Evolutionary conservation across 495 filamentous ascomycete species (phyloP).

Genomic region (Tuber brumale): DNA sequence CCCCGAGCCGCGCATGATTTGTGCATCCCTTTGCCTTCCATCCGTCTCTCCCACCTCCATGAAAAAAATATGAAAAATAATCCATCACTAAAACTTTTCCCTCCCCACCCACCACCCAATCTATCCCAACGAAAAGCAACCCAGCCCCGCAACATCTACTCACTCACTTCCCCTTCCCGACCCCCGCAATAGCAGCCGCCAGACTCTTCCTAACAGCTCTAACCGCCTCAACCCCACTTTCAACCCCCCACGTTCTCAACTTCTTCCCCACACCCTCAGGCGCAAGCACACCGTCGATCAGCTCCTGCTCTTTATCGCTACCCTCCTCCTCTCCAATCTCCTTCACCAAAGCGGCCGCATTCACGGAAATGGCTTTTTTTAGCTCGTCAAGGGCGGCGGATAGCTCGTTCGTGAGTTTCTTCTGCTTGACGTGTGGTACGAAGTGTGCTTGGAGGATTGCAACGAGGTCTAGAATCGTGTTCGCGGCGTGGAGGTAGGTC

Average conservation of each 20-base stretch:
- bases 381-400: constrained; percentile 20
- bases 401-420: constrained; percentile 6
- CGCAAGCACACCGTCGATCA: constrained; percentile 33
- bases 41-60: background rate
- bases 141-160: constrained; percentile 5
- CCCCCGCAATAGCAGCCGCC: constrained; percentile 15
- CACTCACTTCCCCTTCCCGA: constrained; percentile 17
- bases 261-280: constrained; percentile 34
- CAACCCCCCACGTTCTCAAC: constrained; percentile 32
- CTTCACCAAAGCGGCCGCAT: constrained; percentile 12
- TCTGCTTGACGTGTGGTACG: constrained; percentile 1
- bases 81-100: background rate
- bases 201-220: constrained; percentile 22
- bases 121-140: background rate
- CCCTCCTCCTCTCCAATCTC: constrained; percentile 26
- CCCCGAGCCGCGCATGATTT: background rate
- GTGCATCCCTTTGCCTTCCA: background rate
- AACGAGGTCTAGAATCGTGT: constrained; percentile 23
- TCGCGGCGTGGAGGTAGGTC: constrained; percentile 21
- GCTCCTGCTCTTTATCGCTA: constrained; percentile 31
- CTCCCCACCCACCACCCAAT: background rate
- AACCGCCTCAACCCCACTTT: constrained; percentile 33
- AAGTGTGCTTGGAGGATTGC: constrained; percentile 16
- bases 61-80: background rate
- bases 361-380: constrained; percentile 17